These are phyloP conservation scores for Plenodomus biglobosus DNA, from an alignment of 2,329 filamentous ascomycete species.

Conservation along the genomic window DNA sequence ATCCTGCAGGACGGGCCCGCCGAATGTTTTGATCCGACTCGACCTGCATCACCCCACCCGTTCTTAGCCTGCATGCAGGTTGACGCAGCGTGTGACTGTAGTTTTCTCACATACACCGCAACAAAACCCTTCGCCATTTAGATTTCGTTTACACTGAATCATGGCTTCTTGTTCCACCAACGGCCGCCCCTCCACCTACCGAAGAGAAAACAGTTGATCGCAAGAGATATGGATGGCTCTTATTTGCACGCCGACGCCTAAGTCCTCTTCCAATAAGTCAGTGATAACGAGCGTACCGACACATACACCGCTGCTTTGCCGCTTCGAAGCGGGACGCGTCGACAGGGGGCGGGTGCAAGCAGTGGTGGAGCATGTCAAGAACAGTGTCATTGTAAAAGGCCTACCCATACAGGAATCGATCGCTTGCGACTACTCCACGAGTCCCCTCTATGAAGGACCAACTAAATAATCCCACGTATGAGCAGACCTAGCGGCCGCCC, in stretches of 20 bases:
- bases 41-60: conserved; percentile 4
- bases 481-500: background rate
- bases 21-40: background rate
- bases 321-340: conserved; percentile 1
- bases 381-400: too few relatives aligned
- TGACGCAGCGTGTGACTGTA: background rate
- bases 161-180: too few relatives aligned
- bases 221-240: too few relatives aligned
- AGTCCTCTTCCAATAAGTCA: background rate
- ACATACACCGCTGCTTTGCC: conserved; percentile 4
- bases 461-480: background rate
- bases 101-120: background rate
- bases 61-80: conserved; percentile 7
- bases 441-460: background rate
- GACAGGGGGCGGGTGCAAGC: background rate
- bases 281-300: background rate
- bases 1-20: background rate
- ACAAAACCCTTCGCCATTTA: background rate
- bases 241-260: too few relatives aligned
- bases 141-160: background rate
- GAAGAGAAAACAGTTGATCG: too few relatives aligned
- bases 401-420: too few relatives aligned
- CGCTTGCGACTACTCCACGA: background rate
- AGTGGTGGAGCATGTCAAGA: background rate
- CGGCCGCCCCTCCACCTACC: too few relatives aligned